A percentile compares a stretch with the other conserved stretches of the same genome.
phyloP scores from a whole-genome alignment of 768 basidiomycete genomes.

The Boletales sp. region DNA sequence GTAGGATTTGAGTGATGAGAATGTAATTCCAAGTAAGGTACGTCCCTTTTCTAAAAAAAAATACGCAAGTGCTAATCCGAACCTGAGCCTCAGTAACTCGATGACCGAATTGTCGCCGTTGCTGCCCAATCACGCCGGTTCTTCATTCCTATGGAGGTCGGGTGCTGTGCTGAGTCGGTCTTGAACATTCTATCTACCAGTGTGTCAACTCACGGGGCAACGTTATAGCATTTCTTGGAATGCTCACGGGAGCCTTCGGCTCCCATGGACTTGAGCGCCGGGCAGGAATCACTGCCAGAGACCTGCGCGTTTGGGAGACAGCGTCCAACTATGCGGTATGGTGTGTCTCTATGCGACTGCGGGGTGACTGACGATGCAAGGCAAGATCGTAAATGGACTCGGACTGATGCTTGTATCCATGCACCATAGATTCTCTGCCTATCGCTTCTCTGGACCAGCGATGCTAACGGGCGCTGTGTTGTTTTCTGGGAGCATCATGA shows the following conservation, averaged over 20 bases:
- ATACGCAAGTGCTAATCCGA: too few relatives aligned
- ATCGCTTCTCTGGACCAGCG: conserved; percentile 66
- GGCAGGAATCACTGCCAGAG: conserved; percentile 46
- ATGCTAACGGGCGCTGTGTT: conserved; percentile 53
- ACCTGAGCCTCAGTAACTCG: background rate
- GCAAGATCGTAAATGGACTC: conserved; percentile 66
- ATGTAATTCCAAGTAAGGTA: too few relatives aligned
- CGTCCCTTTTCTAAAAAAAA: too few relatives aligned
- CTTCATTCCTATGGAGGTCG: conserved; percentile 38
- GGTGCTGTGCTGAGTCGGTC: conserved; percentile 41
- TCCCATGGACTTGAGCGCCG: conserved; percentile 55
- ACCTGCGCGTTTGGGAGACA: conserved; percentile 57
- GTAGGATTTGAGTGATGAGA: conserved; percentile 8
- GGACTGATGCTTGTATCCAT: conserved; percentile 58
- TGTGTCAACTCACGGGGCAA: background rate
- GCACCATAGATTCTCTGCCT: conserved; percentile 56
- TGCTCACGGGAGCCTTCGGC: conserved; percentile 66
- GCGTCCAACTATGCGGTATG: conserved; percentile 63
- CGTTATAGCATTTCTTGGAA: conserved; percentile 43
- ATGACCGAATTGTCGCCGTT: conserved; percentile 32
- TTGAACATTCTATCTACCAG: background rate
- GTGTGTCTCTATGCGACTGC: background rate
- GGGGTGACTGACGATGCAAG: conserved; percentile 6
- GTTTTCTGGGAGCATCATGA: conserved; percentile 64
- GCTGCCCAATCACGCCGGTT: conserved; percentile 13